Percentiles rank a stretch among this genome's conserved stretches.
Conservation (phyloP, 306 rosid genomes). For the Cotoneaster glaucophyllus region DNA sequence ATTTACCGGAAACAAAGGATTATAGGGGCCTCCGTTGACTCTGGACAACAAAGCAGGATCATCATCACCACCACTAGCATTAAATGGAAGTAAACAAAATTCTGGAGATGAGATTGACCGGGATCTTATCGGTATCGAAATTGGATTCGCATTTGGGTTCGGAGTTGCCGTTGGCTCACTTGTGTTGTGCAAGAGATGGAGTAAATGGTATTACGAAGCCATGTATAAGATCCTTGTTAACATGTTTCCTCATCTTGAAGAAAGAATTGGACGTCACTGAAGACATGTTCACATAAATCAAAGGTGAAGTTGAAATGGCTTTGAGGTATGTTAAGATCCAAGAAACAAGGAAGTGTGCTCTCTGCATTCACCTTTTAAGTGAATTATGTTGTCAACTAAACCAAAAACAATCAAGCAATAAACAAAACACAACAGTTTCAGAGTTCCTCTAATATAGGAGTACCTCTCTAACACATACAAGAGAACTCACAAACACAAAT, state of each 20-base stretch:
- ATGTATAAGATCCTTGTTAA: too few relatives aligned
- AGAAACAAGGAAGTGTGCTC: not conserved
- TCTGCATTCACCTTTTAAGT: not conserved
- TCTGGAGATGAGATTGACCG: not conserved
- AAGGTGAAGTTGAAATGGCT: not conserved
- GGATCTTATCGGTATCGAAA: not conserved
- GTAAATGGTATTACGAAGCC: too few relatives aligned
- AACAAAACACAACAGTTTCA: too few relatives aligned
- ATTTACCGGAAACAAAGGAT: slow-evolving; percentile 17
- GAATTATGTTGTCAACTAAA: too few relatives aligned
- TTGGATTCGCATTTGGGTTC: slow-evolving; percentile 14
- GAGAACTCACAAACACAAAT: too few relatives aligned
- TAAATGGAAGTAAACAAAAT: not conserved
- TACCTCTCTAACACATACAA: too few relatives aligned
- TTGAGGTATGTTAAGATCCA: not conserved
- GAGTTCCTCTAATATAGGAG: too few relatives aligned
- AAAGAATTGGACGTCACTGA: not conserved
- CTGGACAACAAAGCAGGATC: not conserved
- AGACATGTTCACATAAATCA: not conserved
- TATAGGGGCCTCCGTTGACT: slow-evolving; percentile 21
- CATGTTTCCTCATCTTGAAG: too few relatives aligned
- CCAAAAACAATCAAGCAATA: too few relatives aligned
- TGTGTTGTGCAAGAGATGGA: not conserved
- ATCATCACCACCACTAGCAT: not conserved
- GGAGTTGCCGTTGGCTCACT: not conserved